Base-by-base conservation (phyloP, 2,329 filamentous ascomycete genomes). In the Ascochyta clinopodiicola region DNA sequence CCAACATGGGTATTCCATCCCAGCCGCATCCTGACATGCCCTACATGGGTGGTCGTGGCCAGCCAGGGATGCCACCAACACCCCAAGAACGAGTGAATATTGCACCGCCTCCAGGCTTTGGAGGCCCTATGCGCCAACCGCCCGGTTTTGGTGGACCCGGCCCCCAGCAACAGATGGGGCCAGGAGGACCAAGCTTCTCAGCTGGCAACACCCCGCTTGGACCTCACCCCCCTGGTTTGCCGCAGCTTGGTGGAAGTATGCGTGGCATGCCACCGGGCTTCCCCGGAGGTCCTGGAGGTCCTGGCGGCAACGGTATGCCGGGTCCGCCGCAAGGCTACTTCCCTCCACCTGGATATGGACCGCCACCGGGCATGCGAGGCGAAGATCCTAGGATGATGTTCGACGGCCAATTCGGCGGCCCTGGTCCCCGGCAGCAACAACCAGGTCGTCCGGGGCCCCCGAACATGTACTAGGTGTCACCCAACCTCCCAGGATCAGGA, bases 1-100 rank as follows among this genome's bases (percentile, higher is more conserved):
- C 70, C 24, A 77, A 77, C 51, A 76, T 77, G 75, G 75, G 75
- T 22, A 77, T 77, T 24, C 75, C 75, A n/a, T 76, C 74, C 21
- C 74, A 76, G 49, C 68, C 73, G 6, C 54, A 70, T 10, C 71
- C 70, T 13, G 74, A 76, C 7, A 68, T 75, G 60, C 67, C 64
- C 6, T 73, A 65, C 51, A 71, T 75, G 69, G 62, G 66, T 17
- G 66, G 63, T 42, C 65, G 69, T 34, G 68, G 69, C 31, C 70
- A 73, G 42, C 68, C 65, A 19, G 72, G 72, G 21, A 74, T 75
- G 71, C 70, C 71, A 19, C 71, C 70, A 22, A 68, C 72, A 40
- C 71, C 73, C 5, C 69, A 73, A 59, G 73, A 75, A 31, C 71
- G 73, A 29, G 57, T 64, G 8, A 75, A 73, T 46, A 72, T 75